phyloP scores from a whole-genome alignment of 805 yeast species.

The Wickerhamomyces queroliae region DNA sequence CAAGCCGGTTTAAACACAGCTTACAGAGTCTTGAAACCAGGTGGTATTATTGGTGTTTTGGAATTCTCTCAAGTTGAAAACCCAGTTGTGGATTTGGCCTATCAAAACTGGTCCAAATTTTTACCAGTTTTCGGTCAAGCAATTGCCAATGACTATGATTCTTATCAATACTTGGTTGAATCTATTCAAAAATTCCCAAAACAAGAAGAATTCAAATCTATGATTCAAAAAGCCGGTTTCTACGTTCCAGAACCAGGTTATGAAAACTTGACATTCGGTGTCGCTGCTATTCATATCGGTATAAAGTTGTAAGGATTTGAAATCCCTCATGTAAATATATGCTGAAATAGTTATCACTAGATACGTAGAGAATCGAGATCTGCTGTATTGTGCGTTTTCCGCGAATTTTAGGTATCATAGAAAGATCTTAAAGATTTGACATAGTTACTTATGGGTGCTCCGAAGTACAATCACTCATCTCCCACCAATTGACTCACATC shows the following conservation, averaged over 20 bases:
- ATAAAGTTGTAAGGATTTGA: constrained; percentile 58
- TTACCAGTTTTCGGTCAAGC: constrained; percentile 95
- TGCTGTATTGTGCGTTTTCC: neutral
- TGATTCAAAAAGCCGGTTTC: constrained; percentile 95
- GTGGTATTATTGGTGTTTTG: constrained; percentile 94
- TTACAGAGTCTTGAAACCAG: constrained; percentile 91
- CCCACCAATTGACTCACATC: constrained; percentile 12
- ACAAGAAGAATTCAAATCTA: constrained; percentile 83
- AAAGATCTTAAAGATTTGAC: too few species aligned
- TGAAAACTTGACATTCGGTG: constrained; percentile 90
- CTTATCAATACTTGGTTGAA: constrained; percentile 94
- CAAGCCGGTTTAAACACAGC: constrained; percentile 96
- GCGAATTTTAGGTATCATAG: too few species aligned
- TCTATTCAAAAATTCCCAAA: constrained; percentile 87
- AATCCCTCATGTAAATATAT: neutral
- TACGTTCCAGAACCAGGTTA: constrained; percentile 87
- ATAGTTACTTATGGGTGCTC: too few species aligned
- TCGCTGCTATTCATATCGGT: constrained; percentile 94
- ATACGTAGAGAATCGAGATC: too few species aligned
- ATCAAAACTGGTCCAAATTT: constrained; percentile 83
- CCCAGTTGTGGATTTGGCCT: constrained; percentile 63
- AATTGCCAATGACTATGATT: constrained; percentile 91
- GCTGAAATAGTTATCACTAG: too few species aligned
- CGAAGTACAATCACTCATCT: too few species aligned
- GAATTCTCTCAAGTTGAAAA: constrained; percentile 92